Base-by-base conservation (phyloP, 768 basidiomycete genomes). In the Heimioporus sp. region DNA sequence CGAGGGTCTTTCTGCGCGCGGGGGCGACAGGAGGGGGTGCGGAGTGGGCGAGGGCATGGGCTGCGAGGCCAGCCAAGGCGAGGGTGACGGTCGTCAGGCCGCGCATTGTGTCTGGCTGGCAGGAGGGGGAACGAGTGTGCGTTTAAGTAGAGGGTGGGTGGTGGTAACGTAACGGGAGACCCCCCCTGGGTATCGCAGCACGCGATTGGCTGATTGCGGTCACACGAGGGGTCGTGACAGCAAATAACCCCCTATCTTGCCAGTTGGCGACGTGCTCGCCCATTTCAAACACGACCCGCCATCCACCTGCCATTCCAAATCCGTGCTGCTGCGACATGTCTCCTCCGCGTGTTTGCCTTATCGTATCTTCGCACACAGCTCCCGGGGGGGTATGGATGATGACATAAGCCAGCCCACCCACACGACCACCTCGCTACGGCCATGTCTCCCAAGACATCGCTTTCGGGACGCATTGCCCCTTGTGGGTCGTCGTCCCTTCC, bases 1-100 rank as follows among this genome's bases (percentile, higher is more conserved):
- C 85, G 49, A 98, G 80, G 0, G 95, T 82, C 86, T 98, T 97
- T 63, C 95, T 84, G 48, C 71, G 72, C 10, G 32, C 38, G 10
- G 59, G 51, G 1, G 52, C 35, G 48, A 49, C 19, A 0, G 56
- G 61, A 0, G 59, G 58, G 10, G 66, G 68, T 0, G 43, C 3
- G 0, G 69, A 60, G 59, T 80, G 80, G 12, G 79, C 80, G 54
- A 80, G 72, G 46, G 78, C 75, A 55, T 72, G 71, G 62, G 81
- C 80, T 38, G 84, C 81, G 56, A 86, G 76, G 63, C 80, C 81
- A 51, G 80, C 82, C 35, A 81, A 70, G 45, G 78, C 76, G 53
- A 87, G 68, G 41, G 83, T 82, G 63, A 83, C 82, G 58, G 81
- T 79, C 60, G 85, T 72, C 55, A 86, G 79, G 71, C 79, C 76